Percentiles rank a stretch among this genome's conserved stretches.
Evolutionary conservation across 768 basidiomycete genomes (phyloP).

Genomic region (Leccinum subgranulosum): DNA sequence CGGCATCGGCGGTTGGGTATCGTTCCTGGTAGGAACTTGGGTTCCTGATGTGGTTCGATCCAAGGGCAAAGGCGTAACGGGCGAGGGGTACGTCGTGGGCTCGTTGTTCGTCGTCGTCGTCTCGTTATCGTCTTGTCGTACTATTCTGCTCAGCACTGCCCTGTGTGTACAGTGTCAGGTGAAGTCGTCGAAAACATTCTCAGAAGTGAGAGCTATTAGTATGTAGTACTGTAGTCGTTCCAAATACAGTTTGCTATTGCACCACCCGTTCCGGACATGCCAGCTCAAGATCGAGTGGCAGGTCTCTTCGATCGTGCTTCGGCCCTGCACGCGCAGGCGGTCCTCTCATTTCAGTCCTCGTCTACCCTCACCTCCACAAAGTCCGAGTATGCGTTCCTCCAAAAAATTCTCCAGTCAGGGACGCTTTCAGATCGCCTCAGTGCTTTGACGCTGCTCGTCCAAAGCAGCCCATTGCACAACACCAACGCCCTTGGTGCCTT

Average conservation of each 20-base stretch:
- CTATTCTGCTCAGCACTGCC: no score
- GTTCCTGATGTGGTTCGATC: not conserved
- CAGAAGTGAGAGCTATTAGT: no score
- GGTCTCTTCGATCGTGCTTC: conserved; percentile 44
- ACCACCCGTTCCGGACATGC: not conserved
- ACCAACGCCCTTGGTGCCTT: conserved; percentile 74
- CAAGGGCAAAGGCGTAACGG: no score
- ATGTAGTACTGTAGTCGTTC: no score
- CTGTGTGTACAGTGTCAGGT: no score
- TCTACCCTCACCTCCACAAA: conserved; percentile 43
- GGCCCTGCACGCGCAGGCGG: conserved; percentile 43
- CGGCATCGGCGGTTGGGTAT: conserved; percentile 27
- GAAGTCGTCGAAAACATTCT: no score
- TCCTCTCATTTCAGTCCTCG: conserved; percentile 47
- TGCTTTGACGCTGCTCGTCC: conserved; percentile 85
- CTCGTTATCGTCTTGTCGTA: no score
- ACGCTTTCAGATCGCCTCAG: conserved; percentile 91
- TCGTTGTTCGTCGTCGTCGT: no score
- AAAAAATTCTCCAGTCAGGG: conserved; percentile 81
- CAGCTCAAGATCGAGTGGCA: not conserved
- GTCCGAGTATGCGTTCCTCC: conserved; percentile 78
- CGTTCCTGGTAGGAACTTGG: not conserved
- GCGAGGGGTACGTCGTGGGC: not conserved
- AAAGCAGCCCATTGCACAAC: conserved; percentile 86
- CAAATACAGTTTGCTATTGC: no score